Evolutionary conservation across 257 asterid genomes (phyloP), one percentile per base, ranked within the genome.

Genomic region (Capsicum rhomboideum): DNA sequence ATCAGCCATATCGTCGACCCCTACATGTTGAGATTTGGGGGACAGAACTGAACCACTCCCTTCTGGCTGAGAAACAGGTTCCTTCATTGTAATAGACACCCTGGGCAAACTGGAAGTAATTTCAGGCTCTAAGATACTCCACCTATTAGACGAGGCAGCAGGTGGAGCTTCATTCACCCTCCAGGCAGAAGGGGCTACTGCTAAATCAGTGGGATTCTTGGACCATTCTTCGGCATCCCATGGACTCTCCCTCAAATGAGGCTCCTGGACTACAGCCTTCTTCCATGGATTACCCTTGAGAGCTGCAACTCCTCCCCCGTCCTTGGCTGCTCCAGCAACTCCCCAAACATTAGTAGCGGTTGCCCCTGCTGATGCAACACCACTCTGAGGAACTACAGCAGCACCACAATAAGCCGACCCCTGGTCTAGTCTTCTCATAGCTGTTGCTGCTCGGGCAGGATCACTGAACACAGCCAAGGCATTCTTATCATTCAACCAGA

Each of bases 391-490:
- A 86, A 93, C 85, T 4, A 85, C 88, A 59, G 88, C 90, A 29
- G 98, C 99, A 79, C 99, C 98, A 66, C 90, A 79, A 89, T 95
- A 97, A 20, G 92, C 91, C 8, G 99, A 97, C 28, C 99, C 99
- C 82, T 97, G 98, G 90, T 97, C 99, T 89, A 97, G 85, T 86
- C 98, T 93, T 91, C 99, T 92, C 98, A 93, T 93, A 66, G 99
- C 99, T 79, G 98, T 91, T 40, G 98, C 97, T 28, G 99, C 98
- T 58, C 99, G 93, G 28, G 91, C 94, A 29, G 98, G 99, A 89
- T 97, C 99, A 83, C 92, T 89, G 69, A 97, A 97, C 18, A 95
- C 98, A 8, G 99, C 95, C 86, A 97, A 88, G 0, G 99, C 99
- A 82, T 97, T 97, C 92, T 93, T 97, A 84, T 97, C 98, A 74